A percentile compares a stretch with the other conserved stretches of the same genome.
phyloP scores from a whole-genome alignment of 345 rosid genomes.

The Eucalyptus urophylla region DNA sequence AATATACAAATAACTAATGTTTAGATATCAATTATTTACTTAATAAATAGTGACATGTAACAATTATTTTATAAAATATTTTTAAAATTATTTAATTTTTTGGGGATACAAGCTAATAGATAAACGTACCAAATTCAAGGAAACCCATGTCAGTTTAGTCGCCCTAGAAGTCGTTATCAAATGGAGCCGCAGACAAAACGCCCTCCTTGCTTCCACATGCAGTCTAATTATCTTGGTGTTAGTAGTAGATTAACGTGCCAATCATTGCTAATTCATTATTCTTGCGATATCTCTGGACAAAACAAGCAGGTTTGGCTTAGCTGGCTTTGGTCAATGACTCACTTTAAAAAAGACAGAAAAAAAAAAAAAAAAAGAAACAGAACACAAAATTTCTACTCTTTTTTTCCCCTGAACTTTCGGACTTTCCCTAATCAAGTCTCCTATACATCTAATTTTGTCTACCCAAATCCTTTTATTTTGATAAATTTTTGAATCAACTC shows the following conservation, averaged over 20 bases:
- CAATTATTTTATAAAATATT: no score
- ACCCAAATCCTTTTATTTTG: no score
- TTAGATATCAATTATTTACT: no score
- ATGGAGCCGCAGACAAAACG: background rate
- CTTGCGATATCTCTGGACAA: background rate
- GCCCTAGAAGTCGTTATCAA: background rate
- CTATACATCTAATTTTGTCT: background rate
- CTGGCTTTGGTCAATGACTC: background rate
- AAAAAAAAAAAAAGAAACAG: no score
- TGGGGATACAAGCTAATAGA: no score
- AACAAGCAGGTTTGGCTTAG: background rate
- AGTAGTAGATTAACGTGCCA: accelerated
- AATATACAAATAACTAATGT: no score
- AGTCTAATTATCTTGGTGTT: background rate
- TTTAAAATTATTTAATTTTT: no score
- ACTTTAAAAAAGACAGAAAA: background rate
- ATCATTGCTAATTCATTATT: background rate
- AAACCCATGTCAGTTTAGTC: background rate
- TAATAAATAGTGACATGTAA: no score
- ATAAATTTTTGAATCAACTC: background rate
- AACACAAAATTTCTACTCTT: background rate
- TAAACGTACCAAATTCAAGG: no score
- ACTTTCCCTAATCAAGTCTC: background rate
- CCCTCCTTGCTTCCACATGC: background rate
- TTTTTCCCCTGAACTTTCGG: background rate